Base-by-base conservation (phyloP, 495 filamentous ascomycete genomes). In the Tuber calosporum region DNA sequence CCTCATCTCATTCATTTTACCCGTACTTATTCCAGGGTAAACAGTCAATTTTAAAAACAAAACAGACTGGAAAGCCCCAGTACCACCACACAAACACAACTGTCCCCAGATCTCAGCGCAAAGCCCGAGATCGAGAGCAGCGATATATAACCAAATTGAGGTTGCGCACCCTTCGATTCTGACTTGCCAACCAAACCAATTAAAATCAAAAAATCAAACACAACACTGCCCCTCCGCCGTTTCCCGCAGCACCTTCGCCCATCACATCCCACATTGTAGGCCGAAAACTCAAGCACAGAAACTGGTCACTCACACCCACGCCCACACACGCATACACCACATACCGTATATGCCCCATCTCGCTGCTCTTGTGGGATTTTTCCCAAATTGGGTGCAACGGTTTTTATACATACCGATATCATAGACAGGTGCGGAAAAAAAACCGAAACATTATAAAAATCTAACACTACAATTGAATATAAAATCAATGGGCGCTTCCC, bases 11-110 rank as follows among this genome's bases (percentile, higher is more conserved):
- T 62, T 30, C 53, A 34, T 62, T 62, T 62, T 62, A 62, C 53
- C 53, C 53, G 30, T 62, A 62, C 53, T 62, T 62, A 13, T 62
- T 62, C 53, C 53, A 62, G 53, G 53, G 53, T 62, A 62, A 62
- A 62, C 53, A 34, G 34, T 19, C 53, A 62, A 62, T 62, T 62
- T 6, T 34, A 62, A 62, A 30, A 62, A 62, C 9, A 17, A 62
- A 34, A 11, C 48, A 19, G n/a, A 58, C 48, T 26, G n/a, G 13
- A 58, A 30, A 4, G 1, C 53, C 53, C 26, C 13, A 62, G 53
- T 62, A 62, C 53, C 26, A 62, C 30, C 53, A 1, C 26, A 62
- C 53, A 62, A 62, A 34, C 53, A 4, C 26, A 62, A 34, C 53
- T 34, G 2, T 30, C 19, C 26, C 53, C 53, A 62, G 53, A 62